phyloP scores from a whole-genome alignment of 2,329 filamentous ascomycete genomes.

The Diaporthe capsici region DNA sequence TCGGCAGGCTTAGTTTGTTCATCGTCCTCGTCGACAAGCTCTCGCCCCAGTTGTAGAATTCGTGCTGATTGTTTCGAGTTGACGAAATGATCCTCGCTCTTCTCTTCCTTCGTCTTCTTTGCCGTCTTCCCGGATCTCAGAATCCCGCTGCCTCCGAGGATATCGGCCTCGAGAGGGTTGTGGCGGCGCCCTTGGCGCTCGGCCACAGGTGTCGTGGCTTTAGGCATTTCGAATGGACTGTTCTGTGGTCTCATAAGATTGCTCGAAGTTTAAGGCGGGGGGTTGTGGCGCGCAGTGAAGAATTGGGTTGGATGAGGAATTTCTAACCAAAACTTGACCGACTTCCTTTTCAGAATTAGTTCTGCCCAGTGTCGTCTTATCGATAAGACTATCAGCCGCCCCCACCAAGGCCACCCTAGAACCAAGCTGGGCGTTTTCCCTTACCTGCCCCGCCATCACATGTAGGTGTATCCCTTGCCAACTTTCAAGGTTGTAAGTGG shows the following conservation, averaged over 20 bases:
- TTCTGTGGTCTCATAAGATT: neutral
- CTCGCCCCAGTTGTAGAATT: constrained; percentile 90
- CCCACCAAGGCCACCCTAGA: neutral
- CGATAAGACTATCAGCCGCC: constrained; percentile 35
- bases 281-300: neutral
- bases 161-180: constrained; percentile 92
- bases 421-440: constrained; percentile 1
- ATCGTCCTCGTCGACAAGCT: constrained; percentile 86
- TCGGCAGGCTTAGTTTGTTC: constrained; percentile 59
- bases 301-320: neutral
- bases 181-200: constrained; percentile 77
- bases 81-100: constrained; percentile 79
- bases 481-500: constrained; percentile 19
- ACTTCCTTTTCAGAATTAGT: constrained; percentile 32
- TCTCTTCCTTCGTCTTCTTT: constrained; percentile 74
- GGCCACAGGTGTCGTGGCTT: constrained; percentile 74
- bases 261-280: neutral
- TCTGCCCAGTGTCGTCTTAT: constrained; percentile 37
- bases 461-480: constrained; percentile 8
- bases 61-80: constrained; percentile 90
- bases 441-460: constrained; percentile 28
- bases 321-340: constrained; percentile 17
- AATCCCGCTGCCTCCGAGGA: constrained; percentile 75
- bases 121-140: constrained; percentile 63
- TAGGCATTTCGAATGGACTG: constrained; percentile 76